Evolutionary conservation across 768 basidiomycete genomes (phyloP).

Genomic region (Russula abietina): DNA sequence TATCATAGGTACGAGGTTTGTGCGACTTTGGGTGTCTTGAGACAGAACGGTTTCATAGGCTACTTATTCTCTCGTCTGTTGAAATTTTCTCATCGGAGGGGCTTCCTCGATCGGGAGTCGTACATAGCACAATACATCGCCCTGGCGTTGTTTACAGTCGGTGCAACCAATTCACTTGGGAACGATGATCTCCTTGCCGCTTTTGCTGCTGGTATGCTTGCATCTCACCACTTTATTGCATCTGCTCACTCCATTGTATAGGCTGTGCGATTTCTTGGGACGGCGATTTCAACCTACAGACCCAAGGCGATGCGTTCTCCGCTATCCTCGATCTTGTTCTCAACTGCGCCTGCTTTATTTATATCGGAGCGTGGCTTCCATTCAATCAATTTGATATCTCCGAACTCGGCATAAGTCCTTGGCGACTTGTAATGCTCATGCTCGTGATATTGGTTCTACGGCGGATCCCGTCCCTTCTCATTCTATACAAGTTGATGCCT

Average conservation of each 20-base stretch:
- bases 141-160: conserved; percentile 65
- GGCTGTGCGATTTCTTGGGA: conserved; percentile 93
- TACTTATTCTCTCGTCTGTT: conserved; percentile 65
- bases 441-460: conserved; percentile 66
- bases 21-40: neutral
- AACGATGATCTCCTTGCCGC: conserved; percentile 86
- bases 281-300: conserved; percentile 71
- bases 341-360: conserved; percentile 75
- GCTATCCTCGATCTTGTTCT: conserved; percentile 86
- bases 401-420: conserved; percentile 57
- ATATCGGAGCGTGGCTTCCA: conserved; percentile 84
- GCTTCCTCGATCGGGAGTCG: conserved; percentile 73
- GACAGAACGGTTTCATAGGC: conserved; percentile 37
- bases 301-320: conserved; percentile 81
- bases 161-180: conserved; percentile 74
- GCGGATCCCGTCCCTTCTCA: conserved; percentile 71
- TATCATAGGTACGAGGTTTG: conserved; percentile 35
- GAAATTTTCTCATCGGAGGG: conserved; percentile 56
- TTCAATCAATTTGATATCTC: conserved; percentile 52
- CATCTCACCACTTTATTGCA: neutral
- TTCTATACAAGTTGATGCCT: conserved; percentile 78
- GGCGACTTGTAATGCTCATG: conserved; percentile 64
- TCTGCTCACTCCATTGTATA: conserved; percentile 29
- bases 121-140: conserved; percentile 83
- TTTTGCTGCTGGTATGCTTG: conserved; percentile 64